phyloP scores from a whole-genome alignment of 208 protist species.

The Trypanosoma vivax region DNA sequence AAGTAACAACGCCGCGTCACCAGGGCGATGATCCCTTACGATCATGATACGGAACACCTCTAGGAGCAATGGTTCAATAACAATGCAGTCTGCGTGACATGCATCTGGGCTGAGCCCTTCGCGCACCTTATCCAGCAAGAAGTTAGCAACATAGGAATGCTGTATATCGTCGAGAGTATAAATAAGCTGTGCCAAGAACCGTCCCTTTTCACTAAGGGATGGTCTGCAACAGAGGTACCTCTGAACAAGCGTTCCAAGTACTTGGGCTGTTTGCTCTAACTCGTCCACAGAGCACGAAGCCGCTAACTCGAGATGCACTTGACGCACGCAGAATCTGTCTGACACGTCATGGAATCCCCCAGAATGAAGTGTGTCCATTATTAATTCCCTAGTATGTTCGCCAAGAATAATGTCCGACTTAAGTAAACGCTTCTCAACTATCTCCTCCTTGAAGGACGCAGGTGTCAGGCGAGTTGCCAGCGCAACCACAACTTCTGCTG shows the following conservation, averaged over 20 bases:
- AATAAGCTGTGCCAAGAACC: constrained; percentile 8
- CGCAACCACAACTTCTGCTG: constrained; percentile 10
- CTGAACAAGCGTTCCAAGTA: neutral
- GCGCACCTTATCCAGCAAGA: neutral
- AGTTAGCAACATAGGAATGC: constrained; percentile 3
- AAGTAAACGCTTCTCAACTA: constrained; percentile 11
- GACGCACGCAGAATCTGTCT: constrained; percentile 7
- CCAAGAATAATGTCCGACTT: neutral
- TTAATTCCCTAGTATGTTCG: constrained; percentile 2
- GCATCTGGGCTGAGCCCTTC: neutral
- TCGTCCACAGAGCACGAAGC: neutral
- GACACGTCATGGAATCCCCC: constrained; percentile 9
- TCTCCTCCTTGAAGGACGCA: constrained; percentile 3
- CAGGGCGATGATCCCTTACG: constrained; percentile 1
- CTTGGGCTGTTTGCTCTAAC: neutral
- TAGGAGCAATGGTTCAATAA: neutral
- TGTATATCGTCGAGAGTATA: neutral
- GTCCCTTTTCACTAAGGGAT: neutral
- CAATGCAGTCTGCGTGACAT: neutral
- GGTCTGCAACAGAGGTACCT: constrained; percentile 4
- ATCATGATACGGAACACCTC: constrained; percentile 8
- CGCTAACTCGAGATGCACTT: constrained; percentile 7
- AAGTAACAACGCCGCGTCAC: constrained; percentile 17
- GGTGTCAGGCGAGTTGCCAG: constrained; percentile 8
- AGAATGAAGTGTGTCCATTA: neutral